These are phyloP conservation scores for Pholiota conissans DNA, from an alignment of 768 basidiomycete species.

Conservation along the genomic window DNA sequence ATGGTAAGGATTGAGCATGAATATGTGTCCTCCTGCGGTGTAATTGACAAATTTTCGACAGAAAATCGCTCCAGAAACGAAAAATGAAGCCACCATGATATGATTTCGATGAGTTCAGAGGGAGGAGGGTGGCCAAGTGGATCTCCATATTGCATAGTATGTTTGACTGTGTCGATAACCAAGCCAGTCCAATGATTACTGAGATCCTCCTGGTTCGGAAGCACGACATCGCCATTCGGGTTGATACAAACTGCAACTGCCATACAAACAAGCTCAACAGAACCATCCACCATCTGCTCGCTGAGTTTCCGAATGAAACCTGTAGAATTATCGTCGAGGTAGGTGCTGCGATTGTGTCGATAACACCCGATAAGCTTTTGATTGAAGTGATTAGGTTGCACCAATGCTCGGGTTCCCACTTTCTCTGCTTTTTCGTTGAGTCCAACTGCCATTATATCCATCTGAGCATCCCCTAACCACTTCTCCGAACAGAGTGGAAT, in stretches of 20 bases:
- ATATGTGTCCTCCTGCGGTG: constrained; percentile 7
- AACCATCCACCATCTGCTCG: constrained; percentile 7
- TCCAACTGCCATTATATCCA: constrained; percentile 2
- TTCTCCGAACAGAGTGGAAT: constrained; percentile 3
- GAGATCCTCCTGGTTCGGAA: not conserved
- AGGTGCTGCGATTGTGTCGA: not conserved
- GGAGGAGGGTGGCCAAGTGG: constrained; percentile 4
- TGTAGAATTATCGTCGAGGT: not conserved
- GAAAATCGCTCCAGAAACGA: not conserved
- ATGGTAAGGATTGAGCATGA: constrained; percentile 12
- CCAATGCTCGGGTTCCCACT: not conserved
- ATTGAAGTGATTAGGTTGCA: not conserved
- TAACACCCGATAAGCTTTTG: constrained; percentile 4
- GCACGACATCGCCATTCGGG: not conserved
- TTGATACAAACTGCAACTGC: constrained; percentile 1
- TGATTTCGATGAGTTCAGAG: constrained; percentile 7
- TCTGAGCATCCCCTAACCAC: constrained; percentile 3
- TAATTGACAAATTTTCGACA: not conserved
- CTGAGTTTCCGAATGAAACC: not conserved
- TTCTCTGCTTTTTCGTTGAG: constrained; percentile 2
- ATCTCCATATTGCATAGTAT: constrained; percentile 8
- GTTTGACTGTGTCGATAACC: constrained; percentile 1
- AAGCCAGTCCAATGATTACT: constrained; percentile 11
- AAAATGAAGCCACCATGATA: constrained; percentile 12
- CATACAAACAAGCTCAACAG: not conserved